Conservation (phyloP, 192 early-diverging fungal species). For the Backusella australiensis region DNA sequence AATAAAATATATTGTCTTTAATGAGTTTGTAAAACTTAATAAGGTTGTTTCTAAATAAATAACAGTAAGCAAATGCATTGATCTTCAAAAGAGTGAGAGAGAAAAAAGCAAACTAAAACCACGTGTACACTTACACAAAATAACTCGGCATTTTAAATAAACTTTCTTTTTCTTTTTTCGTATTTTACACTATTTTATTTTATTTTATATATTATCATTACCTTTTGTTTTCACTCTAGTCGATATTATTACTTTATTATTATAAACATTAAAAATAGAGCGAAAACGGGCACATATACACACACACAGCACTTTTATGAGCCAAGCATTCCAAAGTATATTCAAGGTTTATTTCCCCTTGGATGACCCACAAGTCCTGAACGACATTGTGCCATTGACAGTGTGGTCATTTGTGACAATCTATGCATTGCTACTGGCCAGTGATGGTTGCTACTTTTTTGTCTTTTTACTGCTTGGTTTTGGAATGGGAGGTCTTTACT, state of each 20-base stretch:
- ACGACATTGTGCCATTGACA: neutral
- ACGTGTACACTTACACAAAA: neutral
- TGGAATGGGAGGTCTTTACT: neutral
- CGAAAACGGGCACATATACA: neutral
- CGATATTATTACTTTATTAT: neutral
- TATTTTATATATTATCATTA: neutral
- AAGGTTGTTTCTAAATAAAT: no score
- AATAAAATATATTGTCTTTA: no score
- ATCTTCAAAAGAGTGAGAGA: neutral
- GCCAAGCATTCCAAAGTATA: neutral
- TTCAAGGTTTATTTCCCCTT: neutral
- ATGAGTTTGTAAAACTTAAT: no score
- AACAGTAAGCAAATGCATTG: neutral
- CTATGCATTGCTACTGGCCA: constrained; percentile 6
- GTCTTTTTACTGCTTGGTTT: constrained; percentile 16
- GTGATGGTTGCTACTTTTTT: constrained; percentile 11
- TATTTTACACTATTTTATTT: neutral
- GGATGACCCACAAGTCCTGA: neutral
- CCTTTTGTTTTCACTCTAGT: no score
- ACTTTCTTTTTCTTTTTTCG: neutral
- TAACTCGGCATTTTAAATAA: neutral
- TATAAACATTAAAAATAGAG: neutral
- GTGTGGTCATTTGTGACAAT: neutral
- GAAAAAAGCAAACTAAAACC: neutral
- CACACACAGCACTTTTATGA: neutral